Evolutionary conservation across 1,139 yeast genomes (phyloP).

Genomic region (Lodderomyces pseudojiufengensis): DNA sequence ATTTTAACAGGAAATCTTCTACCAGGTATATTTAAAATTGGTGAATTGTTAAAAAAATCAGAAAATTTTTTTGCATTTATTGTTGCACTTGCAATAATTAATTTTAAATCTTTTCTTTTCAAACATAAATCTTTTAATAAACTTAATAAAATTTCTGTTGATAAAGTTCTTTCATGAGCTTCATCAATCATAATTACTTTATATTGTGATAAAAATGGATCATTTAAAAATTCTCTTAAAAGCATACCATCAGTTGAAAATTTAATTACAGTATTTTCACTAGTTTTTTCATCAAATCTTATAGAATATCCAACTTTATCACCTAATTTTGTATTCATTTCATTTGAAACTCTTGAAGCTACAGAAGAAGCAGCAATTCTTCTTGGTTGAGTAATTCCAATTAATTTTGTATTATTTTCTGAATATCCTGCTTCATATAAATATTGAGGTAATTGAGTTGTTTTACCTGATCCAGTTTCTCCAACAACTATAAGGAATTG

Average conservation of each 20-base stretch:
- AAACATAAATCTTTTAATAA: constrained; percentile 68
- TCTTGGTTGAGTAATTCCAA: constrained; percentile 95
- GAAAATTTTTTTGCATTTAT: constrained; percentile 87
- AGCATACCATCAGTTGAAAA: constrained; percentile 96
- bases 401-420: constrained; percentile 37
- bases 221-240: constrained; percentile 75
- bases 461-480: constrained; percentile 97
- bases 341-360: constrained; percentile 88
- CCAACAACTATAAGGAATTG: constrained; percentile 90
- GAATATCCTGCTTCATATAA: constrained; percentile 80
- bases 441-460: constrained; percentile 92
- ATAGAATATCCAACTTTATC: constrained; percentile 82
- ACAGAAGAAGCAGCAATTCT: constrained; percentile 95
- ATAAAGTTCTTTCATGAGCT: constrained; percentile 91
- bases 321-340: constrained; percentile 70
- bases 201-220: constrained; percentile 64
- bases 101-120: constrained; percentile 62
- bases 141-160: constrained; percentile 88
- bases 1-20: constrained; percentile 86
- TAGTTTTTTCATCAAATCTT: constrained; percentile 77
- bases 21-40: constrained; percentile 86
- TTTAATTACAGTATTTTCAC: constrained; percentile 64
- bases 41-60: constrained; percentile 73
- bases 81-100: constrained; percentile 90
- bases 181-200: constrained; percentile 92